Conservation (phyloP, 2,329 filamentous ascomycete genomes). For the Botrytis squamosa region DNA sequence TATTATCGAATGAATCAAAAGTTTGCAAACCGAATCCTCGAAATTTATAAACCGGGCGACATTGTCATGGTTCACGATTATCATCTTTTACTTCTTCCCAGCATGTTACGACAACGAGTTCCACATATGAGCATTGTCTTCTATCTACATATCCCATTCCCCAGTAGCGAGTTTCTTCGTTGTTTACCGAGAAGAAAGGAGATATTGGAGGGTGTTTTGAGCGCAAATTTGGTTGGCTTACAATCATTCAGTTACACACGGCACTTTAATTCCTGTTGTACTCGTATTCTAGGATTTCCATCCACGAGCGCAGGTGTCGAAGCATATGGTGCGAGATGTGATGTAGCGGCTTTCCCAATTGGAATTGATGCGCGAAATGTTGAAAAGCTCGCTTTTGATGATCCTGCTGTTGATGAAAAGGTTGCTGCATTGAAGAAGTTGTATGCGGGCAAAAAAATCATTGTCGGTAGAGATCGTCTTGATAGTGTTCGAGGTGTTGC, state of each 20-base stretch:
- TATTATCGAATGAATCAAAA: conserved; percentile 91
- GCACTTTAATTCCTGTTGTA: conserved; percentile 93
- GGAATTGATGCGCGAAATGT: conserved; percentile 87
- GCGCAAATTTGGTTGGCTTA: conserved; percentile 90
- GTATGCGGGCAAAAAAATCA: conserved; percentile 89
- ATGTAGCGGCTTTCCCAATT: conserved; percentile 91
- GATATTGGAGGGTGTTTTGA: conserved; percentile 83
- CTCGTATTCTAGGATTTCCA: conserved; percentile 84
- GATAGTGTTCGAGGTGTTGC: conserved; percentile 90
- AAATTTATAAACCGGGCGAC: conserved; percentile 88
- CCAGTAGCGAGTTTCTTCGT: conserved; percentile 91
- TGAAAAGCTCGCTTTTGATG: conserved; percentile 70
- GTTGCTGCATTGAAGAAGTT: conserved; percentile 69
- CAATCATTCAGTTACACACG: conserved; percentile 94
- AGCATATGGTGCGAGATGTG: conserved; percentile 83
- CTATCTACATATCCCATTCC: conserved; percentile 91
- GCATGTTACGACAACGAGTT: conserved; percentile 79
- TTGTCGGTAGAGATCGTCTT: conserved; percentile 89
- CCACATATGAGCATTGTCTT: conserved; percentile 93
- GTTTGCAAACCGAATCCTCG: conserved; percentile 85
- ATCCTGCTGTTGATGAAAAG: conserved; percentile 68
- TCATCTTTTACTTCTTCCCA: conserved; percentile 85
- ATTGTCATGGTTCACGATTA: conserved; percentile 93
- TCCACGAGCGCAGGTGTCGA: conserved; percentile 84
- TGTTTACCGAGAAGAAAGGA: conserved; percentile 88